Conservation (phyloP, 768 basidiomycete genomes). For the Panellus pusillus region DNA sequence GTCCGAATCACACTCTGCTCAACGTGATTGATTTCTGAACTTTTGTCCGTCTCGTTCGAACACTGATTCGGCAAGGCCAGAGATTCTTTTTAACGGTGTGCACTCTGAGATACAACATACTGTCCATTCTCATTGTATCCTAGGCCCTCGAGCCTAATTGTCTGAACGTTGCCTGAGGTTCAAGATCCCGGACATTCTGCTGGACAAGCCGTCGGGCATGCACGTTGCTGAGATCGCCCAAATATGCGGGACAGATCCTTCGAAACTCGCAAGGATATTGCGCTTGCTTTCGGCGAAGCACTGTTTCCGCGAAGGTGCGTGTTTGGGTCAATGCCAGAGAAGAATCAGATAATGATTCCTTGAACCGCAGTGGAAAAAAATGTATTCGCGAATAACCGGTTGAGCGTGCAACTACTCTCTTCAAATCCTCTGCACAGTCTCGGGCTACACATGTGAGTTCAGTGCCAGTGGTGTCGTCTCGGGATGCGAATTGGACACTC, state of each 20-base stretch:
- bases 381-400: slow-evolving; percentile 29
- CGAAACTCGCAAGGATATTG: slow-evolving; percentile 29
- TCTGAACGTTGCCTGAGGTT: slow-evolving; percentile 12
- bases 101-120: not conserved
- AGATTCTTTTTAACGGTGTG: slow-evolving; percentile 11
- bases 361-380: slow-evolving; percentile 21
- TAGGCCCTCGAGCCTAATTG: slow-evolving; percentile 20
- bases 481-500: not conserved
- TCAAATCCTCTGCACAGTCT: slow-evolving; percentile 20
- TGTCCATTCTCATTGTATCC: not conserved
- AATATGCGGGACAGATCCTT: slow-evolving; percentile 21
- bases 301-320: slow-evolving; percentile 29
- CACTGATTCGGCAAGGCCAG: not conserved
- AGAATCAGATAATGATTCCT: not conserved
- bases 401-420: slow-evolving; percentile 23
- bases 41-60: not conserved
- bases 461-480: not conserved
- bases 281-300: slow-evolving; percentile 28
- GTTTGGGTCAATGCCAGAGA: not conserved
- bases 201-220: slow-evolving; percentile 26
- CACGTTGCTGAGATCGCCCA: slow-evolving; percentile 23
- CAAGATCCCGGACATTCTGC: slow-evolving; percentile 28
- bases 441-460: slow-evolving; percentile 13
- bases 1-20: slow-evolving; percentile 25
- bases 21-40: slow-evolving; percentile 22